A percentile compares a stretch with the other conserved stretches of the same genome.
Evolutionary conservation across 139 green algal genomes (phyloP).

Genomic region (Coelastrella sp.): DNA sequence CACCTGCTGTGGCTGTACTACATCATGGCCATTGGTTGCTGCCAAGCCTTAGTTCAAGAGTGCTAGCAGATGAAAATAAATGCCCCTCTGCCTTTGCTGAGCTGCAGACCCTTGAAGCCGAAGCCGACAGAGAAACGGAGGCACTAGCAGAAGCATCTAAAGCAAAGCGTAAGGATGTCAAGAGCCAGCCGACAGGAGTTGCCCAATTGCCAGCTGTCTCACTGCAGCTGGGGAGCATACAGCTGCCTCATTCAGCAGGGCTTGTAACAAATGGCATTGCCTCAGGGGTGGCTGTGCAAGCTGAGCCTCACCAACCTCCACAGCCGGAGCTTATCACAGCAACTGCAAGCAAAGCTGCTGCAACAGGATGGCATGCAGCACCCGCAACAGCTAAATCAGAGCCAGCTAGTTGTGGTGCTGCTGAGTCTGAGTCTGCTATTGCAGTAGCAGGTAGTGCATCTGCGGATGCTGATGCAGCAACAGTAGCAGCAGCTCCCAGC

Average conservation of each 20-base stretch:
- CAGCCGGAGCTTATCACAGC: neutral
- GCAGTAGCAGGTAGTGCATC: neutral
- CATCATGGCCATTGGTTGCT: too few relatives aligned
- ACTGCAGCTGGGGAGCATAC: neutral
- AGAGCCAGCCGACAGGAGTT: neutral
- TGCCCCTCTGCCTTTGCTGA: neutral
- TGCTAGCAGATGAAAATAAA: too few relatives aligned
- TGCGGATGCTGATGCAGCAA: neutral
- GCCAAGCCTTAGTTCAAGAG: too few relatives aligned
- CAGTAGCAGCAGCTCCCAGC: neutral
- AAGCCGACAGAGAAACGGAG: conserved; percentile 32
- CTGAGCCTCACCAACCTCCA: neutral
- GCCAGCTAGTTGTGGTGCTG: neutral
- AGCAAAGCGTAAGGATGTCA: conserved; percentile 20
- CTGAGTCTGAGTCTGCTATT: neutral
- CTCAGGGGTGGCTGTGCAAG: neutral
- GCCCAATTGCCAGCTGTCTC: neutral
- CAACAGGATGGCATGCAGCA: neutral
- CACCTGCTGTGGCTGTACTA: too few relatives aligned
- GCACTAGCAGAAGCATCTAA: conserved; percentile 17
- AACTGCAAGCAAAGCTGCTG: neutral
- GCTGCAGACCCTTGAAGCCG: conserved; percentile 40
- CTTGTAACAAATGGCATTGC: neutral
- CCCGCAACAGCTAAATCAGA: neutral
- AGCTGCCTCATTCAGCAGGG: neutral